A percentile compares a stretch with the other conserved stretches of the same genome.
These are phyloP conservation scores for Calcarisporium arbuscula DNA, from an alignment of 2,329 filamentous ascomycete genomes.

Conservation along the genomic window DNA sequence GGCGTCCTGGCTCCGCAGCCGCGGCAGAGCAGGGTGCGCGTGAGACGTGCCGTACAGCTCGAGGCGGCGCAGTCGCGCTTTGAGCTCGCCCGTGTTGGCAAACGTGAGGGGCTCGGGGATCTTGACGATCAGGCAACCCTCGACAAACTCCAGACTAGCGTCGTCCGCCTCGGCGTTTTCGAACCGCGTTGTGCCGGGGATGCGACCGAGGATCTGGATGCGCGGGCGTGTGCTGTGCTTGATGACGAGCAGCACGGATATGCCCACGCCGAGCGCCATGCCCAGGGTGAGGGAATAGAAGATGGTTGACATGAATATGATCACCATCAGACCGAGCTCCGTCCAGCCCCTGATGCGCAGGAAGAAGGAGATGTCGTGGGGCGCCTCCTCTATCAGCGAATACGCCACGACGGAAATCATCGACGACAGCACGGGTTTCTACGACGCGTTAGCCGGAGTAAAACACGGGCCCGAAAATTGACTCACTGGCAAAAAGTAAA, in stretches of 20 bases:
- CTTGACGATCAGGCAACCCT: slow-evolving; percentile 91
- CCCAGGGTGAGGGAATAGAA: slow-evolving; percentile 92
- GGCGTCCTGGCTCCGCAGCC: slow-evolving; percentile 67
- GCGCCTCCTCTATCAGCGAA: slow-evolving; percentile 90
- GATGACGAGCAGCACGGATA: slow-evolving; percentile 85
- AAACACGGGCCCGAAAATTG: not conserved
- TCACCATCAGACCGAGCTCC: slow-evolving; percentile 78
- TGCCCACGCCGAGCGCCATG: slow-evolving; percentile 87
- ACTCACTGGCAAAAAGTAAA: slow-evolving; percentile 91
- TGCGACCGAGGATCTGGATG: slow-evolving; percentile 90
- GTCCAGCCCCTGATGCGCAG: slow-evolving; percentile 76
- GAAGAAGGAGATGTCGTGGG: slow-evolving; percentile 89
- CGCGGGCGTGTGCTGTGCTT: slow-evolving; percentile 85
- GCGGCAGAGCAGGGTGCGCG: slow-evolving; percentile 82
- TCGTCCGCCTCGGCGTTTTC: slow-evolving; percentile 75
- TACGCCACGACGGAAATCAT: slow-evolving; percentile 96
- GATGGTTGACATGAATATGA: slow-evolving; percentile 87
- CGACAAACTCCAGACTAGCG: slow-evolving; percentile 75
- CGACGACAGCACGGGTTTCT: slow-evolving; percentile 89
- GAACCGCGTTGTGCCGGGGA: slow-evolving; percentile 76
- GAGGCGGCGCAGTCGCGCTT: slow-evolving; percentile 72
- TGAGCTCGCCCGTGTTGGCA: slow-evolving; percentile 90
- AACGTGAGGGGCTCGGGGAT: slow-evolving; percentile 96
- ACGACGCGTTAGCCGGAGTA: slow-evolving; percentile 1
- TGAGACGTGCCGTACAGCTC: slow-evolving; percentile 84